Conservation (phyloP, 495 filamentous ascomycete genomes). For the Tuber borchii region DNA sequence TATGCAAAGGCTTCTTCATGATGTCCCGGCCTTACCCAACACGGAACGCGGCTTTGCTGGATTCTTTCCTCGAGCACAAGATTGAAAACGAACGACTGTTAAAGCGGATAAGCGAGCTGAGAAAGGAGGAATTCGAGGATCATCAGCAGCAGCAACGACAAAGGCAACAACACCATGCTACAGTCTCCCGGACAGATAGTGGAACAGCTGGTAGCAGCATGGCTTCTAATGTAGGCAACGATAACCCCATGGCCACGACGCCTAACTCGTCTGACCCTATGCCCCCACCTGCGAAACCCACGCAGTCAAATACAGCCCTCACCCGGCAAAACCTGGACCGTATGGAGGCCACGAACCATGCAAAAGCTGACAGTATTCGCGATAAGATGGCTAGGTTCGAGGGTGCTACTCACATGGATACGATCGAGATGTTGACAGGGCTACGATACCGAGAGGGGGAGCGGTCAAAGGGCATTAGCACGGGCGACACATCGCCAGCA, state of each 20-base stretch:
- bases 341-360: slow-evolving; percentile 59
- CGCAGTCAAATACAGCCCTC: slow-evolving; percentile 55
- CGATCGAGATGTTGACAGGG: slow-evolving; percentile 90
- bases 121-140: slow-evolving; percentile 79
- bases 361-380: slow-evolving; percentile 62
- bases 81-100: slow-evolving; percentile 88
- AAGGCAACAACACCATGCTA: slow-evolving; percentile 36
- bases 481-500: slow-evolving; percentile 68
- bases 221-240: slow-evolving; percentile 36
- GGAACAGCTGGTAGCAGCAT: slow-evolving; percentile 33
- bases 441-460: slow-evolving; percentile 84
- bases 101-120: slow-evolving; percentile 76
- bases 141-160: slow-evolving; percentile 49
- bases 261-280: slow-evolving; percentile 46
- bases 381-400: slow-evolving; percentile 74
- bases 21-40: slow-evolving; percentile 88
- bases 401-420: slow-evolving; percentile 68
- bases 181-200: slow-evolving; percentile 30
- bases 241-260: slow-evolving; percentile 37
- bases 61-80: slow-evolving; percentile 95
- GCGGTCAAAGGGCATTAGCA: slow-evolving; percentile 78
- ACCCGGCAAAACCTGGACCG: slow-evolving; percentile 76
- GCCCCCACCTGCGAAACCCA: slow-evolving; percentile 63
- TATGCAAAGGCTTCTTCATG: slow-evolving; percentile 87
- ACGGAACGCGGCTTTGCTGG: slow-evolving; percentile 72